Evolutionary conservation across 176 grass and related monocot species (phyloP).

Genomic region (Aechmea fasciata): DNA sequence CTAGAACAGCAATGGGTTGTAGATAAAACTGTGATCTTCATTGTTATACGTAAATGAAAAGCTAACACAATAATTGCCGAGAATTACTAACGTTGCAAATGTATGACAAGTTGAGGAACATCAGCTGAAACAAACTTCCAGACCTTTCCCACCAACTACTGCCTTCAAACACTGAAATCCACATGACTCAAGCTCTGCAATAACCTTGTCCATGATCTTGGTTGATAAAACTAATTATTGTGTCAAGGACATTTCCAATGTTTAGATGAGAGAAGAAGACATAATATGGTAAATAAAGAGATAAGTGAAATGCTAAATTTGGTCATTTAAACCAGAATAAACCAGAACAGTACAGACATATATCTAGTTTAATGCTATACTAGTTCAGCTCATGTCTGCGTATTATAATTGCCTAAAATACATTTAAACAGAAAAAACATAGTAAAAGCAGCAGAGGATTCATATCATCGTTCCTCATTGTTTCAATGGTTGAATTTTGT

Average conservation of each 20-base stretch:
- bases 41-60: not conserved
- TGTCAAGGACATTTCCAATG: slow-evolving; percentile 40
- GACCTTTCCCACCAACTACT: slow-evolving; percentile 65
- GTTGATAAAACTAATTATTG: slow-evolving; percentile 33
- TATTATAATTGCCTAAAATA: too few species aligned
- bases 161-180: slow-evolving; percentile 70
- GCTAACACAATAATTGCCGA: not conserved
- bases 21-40: not conserved
- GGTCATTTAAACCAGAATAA: too few species aligned
- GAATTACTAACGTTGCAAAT: not conserved
- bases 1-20: too few species aligned
- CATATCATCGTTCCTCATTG: too few species aligned
- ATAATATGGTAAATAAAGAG: not conserved
- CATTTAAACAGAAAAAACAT: too few species aligned
- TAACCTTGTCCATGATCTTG: slow-evolving; percentile 42
- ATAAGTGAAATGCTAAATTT: not conserved
- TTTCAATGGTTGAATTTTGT: too few species aligned
- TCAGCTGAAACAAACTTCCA: slow-evolving; percentile 42
- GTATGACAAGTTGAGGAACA: not conserved
- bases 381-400: too few species aligned
- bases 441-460: too few species aligned
- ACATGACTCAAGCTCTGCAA: slow-evolving; percentile 46
- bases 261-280: not conserved
- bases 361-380: too few species aligned
- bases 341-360: too few species aligned